A percentile compares a stretch with the other conserved stretches of the same genome.
Conservation (phyloP, 176 grass and related monocot genomes). For the Oryza glaberrima region DNA sequence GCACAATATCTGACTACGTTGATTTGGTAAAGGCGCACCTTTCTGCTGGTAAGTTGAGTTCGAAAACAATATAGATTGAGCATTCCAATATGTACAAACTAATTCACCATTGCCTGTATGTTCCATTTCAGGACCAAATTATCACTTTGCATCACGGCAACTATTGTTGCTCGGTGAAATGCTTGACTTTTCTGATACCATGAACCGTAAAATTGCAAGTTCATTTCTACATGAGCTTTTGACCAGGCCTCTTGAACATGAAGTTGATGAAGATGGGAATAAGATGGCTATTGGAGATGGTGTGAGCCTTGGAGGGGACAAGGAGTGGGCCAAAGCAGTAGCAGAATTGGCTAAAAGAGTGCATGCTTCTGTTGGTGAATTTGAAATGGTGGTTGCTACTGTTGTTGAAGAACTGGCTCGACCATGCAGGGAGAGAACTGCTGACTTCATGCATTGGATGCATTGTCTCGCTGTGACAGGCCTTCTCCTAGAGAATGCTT, state of each 20-base stretch:
- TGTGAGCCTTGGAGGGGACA: conserved; percentile 84
- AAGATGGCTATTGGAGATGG: conserved; percentile 86
- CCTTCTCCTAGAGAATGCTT: conserved; percentile 88
- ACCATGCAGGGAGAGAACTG: conserved; percentile 90
- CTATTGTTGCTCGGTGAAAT: conserved; percentile 84
- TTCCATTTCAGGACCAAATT: conserved; percentile 73
- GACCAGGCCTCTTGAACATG: conserved; percentile 68
- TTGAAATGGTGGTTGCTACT: conserved; percentile 69
- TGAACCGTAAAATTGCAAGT: conserved; percentile 74
- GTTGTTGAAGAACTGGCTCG: conserved; percentile 64
- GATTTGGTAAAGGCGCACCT: conserved; percentile 88
- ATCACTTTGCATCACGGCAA: conserved; percentile 75
- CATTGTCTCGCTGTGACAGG: conserved; percentile 78
- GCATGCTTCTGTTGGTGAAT: conserved; percentile 79
- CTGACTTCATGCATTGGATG: conserved; percentile 85
- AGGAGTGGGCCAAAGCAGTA: conserved; percentile 80
- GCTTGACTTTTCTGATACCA: conserved; percentile 91
- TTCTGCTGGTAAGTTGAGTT: conserved; percentile 79
- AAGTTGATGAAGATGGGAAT: conserved; percentile 79
- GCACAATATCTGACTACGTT: conserved; percentile 78
- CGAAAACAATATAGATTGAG: background rate
- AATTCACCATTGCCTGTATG: conserved; percentile 23
- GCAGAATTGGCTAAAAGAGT: conserved; percentile 77
- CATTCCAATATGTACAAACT: conserved; percentile 12
- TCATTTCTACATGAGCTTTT: conserved; percentile 83